Percentiles rank a stretch among this genome's conserved stretches.
These are phyloP conservation scores for Podospora australis DNA, from an alignment of 495 filamentous ascomycete species.

Conservation along the genomic window DNA sequence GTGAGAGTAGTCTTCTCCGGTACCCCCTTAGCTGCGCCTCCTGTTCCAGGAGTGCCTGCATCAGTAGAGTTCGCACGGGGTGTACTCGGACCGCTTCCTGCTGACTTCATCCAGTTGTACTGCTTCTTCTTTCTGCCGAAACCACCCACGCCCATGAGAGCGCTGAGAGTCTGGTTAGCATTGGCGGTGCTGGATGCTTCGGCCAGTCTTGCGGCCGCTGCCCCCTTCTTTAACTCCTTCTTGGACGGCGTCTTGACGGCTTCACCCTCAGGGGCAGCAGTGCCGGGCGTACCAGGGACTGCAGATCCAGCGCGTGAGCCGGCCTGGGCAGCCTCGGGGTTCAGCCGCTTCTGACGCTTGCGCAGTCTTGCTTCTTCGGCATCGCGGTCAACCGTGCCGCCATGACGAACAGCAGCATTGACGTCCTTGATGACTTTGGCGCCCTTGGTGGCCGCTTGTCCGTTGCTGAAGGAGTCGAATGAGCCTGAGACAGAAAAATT, in stretches of 20 bases:
- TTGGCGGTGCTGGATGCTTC: conserved; percentile 48
- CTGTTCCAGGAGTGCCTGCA: conserved; percentile 15
- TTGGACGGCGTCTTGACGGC: conserved; percentile 41
- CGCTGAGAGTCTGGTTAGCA: conserved; percentile 49
- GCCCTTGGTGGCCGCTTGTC: conserved; percentile 12
- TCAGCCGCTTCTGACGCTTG: conserved; percentile 43
- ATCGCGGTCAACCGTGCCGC: conserved; percentile 36
- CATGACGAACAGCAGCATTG: conserved; percentile 29
- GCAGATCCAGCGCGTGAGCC: conserved; percentile 39
- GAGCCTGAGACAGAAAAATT: conserved; percentile 17
- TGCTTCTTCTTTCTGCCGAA: conserved; percentile 51
- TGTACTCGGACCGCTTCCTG: conserved; percentile 42
- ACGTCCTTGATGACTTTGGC: conserved; percentile 28
- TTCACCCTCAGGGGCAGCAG: conserved; percentile 39
- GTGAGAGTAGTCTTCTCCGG: conserved; percentile 29
- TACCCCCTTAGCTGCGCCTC: conserved; percentile 3
- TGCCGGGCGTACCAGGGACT: conserved; percentile 45
- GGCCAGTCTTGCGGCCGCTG: conserved; percentile 42
- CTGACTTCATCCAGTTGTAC: conserved; percentile 54
- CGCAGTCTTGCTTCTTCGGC: conserved; percentile 42
- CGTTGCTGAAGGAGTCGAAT: conserved; percentile 10
- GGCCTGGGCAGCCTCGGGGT: conserved; percentile 30
- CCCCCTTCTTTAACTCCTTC: conserved; percentile 57
- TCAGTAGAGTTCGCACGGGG: conserved; percentile 29
- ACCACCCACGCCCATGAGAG: conserved; percentile 46